Evolutionary conservation across 2,329 filamentous ascomycete genomes (phyloP).

Genomic region (Lasiodiplodia gonubiensis): DNA sequence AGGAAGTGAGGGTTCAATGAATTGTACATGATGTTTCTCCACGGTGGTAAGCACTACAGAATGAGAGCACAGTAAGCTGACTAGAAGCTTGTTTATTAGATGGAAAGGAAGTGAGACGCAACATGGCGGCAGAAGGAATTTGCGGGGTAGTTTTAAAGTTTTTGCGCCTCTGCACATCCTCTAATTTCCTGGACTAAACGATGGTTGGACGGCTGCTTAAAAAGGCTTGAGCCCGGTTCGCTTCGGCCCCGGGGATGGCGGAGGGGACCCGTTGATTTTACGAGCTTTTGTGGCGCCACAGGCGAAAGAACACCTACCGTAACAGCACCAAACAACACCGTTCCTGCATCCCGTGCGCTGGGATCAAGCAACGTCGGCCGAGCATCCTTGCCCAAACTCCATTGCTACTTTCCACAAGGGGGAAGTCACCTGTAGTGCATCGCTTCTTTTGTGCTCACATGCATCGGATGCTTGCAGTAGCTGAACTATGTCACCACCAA

Average conservation of each 20-base stretch:
- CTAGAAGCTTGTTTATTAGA: not conserved
- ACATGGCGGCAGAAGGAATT: not conserved
- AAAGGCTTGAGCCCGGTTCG: not conserved
- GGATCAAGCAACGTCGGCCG: not conserved
- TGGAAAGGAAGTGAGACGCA: not conserved
- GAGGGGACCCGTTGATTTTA: slow-evolving; percentile 9
- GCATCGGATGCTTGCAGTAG: slow-evolving; percentile 4
- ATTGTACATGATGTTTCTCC: not conserved
- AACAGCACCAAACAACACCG: not conserved
- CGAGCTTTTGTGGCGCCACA: not conserved
- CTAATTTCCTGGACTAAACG: not conserved
- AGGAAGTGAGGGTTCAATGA: not conserved
- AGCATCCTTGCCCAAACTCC: not conserved
- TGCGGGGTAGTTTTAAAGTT: slow-evolving; percentile 1
- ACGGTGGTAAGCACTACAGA: not conserved
- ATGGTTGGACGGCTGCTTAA: not conserved
- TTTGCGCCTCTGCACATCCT: not conserved
- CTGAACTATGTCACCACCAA: not conserved
- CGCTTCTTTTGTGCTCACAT: slow-evolving; percentile 7
- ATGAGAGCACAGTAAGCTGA: slow-evolving; percentile 10
- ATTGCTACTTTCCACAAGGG: not conserved
- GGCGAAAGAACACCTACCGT: not conserved
- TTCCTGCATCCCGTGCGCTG: slow-evolving; percentile 8
- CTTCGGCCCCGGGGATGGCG: slow-evolving; percentile 4
- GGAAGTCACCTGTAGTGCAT: not conserved